Conservation (phyloP, 1,284 basidiomycete genomes). For the Cutaneotrichosporon sp. region DNA sequence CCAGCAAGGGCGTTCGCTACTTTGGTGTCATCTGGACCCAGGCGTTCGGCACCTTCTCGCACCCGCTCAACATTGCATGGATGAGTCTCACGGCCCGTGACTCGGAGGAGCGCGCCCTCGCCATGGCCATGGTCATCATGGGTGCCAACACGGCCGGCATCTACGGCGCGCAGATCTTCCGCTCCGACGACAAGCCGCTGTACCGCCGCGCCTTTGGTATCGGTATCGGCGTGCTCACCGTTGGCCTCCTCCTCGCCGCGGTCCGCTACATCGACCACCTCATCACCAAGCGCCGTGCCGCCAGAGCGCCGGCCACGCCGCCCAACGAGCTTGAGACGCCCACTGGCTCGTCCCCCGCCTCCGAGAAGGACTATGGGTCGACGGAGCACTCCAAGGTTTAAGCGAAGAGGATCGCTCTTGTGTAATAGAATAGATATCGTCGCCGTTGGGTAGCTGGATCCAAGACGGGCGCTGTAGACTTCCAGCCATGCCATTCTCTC, state of each 20-base stretch:
- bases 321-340: neutral
- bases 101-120: slow-evolving; percentile 33
- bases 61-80: slow-evolving; percentile 40
- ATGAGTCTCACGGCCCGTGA: slow-evolving; percentile 30
- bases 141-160: slow-evolving; percentile 41
- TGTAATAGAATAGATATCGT: neutral
- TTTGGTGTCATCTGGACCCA: slow-evolving; percentile 37
- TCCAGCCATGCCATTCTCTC: neutral
- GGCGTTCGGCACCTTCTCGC: slow-evolving; percentile 36
- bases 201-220: slow-evolving; percentile 39
- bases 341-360: neutral
- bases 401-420: neutral
- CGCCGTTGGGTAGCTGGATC: neutral
- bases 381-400: neutral
- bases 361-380: slow-evolving; percentile 3
- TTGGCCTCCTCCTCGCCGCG: slow-evolving; percentile 28
- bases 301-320: neutral
- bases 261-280: slow-evolving; percentile 1
- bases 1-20: slow-evolving; percentile 26
- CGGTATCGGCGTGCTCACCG: slow-evolving; percentile 30
- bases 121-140: slow-evolving; percentile 39
- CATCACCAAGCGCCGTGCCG: neutral
- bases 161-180: slow-evolving; percentile 40
- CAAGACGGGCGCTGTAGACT: neutral
- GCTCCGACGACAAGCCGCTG: slow-evolving; percentile 34